phyloP scores from a whole-genome alignment of 2,329 filamentous ascomycete species.

The Chlorencoelia australis region DNA sequence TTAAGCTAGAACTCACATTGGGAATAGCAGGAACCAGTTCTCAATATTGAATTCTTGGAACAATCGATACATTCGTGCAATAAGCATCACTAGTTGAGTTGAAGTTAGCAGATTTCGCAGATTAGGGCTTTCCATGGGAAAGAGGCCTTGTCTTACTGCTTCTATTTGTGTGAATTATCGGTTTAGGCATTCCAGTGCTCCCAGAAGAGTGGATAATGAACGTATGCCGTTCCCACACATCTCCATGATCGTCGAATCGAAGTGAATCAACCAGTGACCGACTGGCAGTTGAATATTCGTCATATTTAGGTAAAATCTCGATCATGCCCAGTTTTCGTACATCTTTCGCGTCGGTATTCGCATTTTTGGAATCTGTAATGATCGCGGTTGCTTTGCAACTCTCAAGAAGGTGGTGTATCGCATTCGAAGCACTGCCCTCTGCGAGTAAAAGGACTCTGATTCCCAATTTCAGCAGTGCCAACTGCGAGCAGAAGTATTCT shows the following conservation, averaged over 20 bases:
- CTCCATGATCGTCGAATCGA: constrained; percentile 21
- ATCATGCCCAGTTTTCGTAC: constrained; percentile 18
- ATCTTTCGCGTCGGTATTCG: constrained; percentile 12
- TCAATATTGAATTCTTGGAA: constrained; percentile 25
- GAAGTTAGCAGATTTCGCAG: too few species aligned
- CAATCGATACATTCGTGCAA: constrained; percentile 27
- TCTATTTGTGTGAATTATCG: constrained; percentile 25
- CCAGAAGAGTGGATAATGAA: constrained; percentile 26
- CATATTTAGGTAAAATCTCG: constrained; percentile 15
- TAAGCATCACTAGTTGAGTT: too few species aligned
- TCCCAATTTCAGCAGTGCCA: constrained; percentile 26
- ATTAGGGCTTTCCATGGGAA: too few species aligned
- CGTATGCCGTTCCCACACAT: constrained; percentile 26
- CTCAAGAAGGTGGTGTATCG: constrained; percentile 22
- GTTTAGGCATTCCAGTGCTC: constrained; percentile 26
- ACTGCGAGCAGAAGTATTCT: constrained; percentile 24
- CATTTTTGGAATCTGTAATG: constrained; percentile 22
- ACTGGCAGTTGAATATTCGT: too few species aligned
- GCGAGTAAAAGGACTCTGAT: constrained; percentile 24
- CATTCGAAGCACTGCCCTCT: constrained; percentile 22
- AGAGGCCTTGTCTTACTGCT: too few species aligned
- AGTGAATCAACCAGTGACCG: constrained; percentile 15
- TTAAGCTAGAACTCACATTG: constrained; percentile 23
- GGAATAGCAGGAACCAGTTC: constrained; percentile 28
- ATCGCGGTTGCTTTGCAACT: constrained; percentile 21